Conservation (phyloP, 2,329 filamentous ascomycete genomes). For the Magnaporthiopsis incrustans region DNA sequence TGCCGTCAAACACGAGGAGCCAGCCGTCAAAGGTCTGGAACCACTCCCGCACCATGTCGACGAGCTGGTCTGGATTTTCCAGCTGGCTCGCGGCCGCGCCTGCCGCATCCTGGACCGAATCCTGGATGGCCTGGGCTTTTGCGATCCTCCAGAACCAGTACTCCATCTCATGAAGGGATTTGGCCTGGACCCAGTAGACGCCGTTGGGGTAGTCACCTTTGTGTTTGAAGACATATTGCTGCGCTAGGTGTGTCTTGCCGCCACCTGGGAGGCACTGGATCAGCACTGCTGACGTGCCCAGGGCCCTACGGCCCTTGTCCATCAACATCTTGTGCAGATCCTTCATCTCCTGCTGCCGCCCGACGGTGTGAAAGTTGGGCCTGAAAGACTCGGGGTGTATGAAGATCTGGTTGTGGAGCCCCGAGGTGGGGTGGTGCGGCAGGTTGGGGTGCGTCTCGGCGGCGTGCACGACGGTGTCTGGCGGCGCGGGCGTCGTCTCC, state of each 20-base stretch:
- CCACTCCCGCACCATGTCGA: constrained; percentile 53
- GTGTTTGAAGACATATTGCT: constrained; percentile 58
- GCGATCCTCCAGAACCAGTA: constrained; percentile 61
- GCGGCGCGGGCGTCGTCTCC: background rate
- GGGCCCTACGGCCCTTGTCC: constrained; percentile 43
- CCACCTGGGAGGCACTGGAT: constrained; percentile 57
- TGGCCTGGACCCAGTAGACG: constrained; percentile 62
- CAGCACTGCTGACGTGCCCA: constrained; percentile 55
- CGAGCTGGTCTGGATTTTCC: constrained; percentile 36
- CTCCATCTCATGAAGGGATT: constrained; percentile 47
- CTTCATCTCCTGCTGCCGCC: constrained; percentile 48
- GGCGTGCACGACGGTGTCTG: background rate
- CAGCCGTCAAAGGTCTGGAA: constrained; percentile 53
- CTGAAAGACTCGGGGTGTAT: constrained; percentile 49
- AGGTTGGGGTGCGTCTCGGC: background rate
- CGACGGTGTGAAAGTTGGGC: constrained; percentile 55
- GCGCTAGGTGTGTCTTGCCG: constrained; percentile 61
- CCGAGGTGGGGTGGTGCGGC: constrained; percentile 10
- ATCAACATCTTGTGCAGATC: constrained; percentile 52
- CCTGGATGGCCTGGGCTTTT: constrained; percentile 42
- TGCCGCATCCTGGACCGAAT: constrained; percentile 18
- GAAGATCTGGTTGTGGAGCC: constrained; percentile 19
- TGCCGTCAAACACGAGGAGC: constrained; percentile 60
- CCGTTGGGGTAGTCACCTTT: constrained; percentile 54
- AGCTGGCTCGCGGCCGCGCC: constrained; percentile 20